Evolutionary conservation across 257 asterid genomes (phyloP).

Genomic region (Coffea canephora): DNA sequence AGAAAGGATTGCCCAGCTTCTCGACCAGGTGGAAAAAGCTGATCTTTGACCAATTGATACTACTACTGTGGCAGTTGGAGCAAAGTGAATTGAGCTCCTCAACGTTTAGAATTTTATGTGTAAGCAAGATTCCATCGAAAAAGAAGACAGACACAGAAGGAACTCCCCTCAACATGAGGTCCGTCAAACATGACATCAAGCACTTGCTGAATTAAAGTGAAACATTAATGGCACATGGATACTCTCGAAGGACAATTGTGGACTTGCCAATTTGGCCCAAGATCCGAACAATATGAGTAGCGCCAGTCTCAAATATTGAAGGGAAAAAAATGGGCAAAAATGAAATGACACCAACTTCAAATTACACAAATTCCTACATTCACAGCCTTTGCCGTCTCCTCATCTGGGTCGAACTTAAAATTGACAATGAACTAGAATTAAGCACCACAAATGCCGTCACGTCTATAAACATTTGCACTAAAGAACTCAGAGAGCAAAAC

Average conservation of each 20-base stretch:
- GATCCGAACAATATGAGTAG: constrained; percentile 8
- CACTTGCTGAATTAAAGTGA: background rate
- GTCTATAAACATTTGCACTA: background rate
- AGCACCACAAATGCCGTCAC: background rate
- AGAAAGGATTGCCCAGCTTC: background rate
- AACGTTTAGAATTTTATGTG: background rate
- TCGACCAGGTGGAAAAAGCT: background rate
- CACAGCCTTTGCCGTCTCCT: background rate
- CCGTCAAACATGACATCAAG: background rate
- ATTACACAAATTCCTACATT: background rate
- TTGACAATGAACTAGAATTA: background rate
- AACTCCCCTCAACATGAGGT: background rate
- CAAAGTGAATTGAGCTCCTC: background rate
- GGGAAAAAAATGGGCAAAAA: background rate
- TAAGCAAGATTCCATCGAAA: background rate
- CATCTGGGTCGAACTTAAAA: constrained; percentile 5
- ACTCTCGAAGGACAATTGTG: background rate
- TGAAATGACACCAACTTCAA: background rate
- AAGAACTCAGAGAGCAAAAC: background rate
- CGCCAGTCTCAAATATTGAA: background rate
- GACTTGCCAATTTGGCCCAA: background rate
- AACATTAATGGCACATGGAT: background rate
- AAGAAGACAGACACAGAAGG: background rate
- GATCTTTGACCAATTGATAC: background rate
- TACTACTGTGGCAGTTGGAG: background rate